Percentiles rank a stretch among this genome's conserved stretches.
These are phyloP conservation scores for Podaxis sp. DNA, from an alignment of 768 basidiomycete species.

Conservation along the genomic window DNA sequence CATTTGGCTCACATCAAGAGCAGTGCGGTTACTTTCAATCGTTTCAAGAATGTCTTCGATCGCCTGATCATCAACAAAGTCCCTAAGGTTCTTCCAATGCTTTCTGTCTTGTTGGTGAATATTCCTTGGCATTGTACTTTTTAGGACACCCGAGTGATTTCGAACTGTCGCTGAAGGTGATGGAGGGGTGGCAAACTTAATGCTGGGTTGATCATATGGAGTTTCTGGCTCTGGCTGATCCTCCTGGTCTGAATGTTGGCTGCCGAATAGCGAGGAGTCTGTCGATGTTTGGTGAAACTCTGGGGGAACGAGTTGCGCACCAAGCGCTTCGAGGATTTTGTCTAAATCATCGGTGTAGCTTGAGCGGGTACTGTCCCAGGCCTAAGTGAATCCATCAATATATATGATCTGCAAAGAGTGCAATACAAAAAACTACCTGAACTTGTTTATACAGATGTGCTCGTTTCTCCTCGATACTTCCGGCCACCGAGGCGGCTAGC, in stretches of 20 bases:
- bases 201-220: slow-evolving; percentile 1
- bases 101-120: slow-evolving; percentile 38
- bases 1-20: slow-evolving; percentile 54
- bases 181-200: slow-evolving; percentile 15
- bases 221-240: slow-evolving; percentile 17
- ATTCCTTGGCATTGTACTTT: background rate
- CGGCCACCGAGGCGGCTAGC: slow-evolving; percentile 72
- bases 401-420: background rate
- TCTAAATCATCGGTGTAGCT: slow-evolving; percentile 64
- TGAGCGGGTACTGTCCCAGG: slow-evolving; percentile 65
- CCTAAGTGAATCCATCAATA: slow-evolving; percentile 32
- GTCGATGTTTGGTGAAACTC: slow-evolving; percentile 66
- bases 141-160: slow-evolving; percentile 12
- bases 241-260: slow-evolving; percentile 54
- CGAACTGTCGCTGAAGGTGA: slow-evolving; percentile 28
- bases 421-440: slow-evolving; percentile 37
- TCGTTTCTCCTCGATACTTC: slow-evolving; percentile 71
- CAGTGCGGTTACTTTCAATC: slow-evolving; percentile 64
- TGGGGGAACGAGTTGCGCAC: slow-evolving; percentile 69
- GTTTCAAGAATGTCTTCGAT: slow-evolving; percentile 73
- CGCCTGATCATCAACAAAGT: slow-evolving; percentile 81
- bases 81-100: slow-evolving; percentile 77
- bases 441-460: slow-evolving; percentile 54
- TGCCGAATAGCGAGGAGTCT: slow-evolving; percentile 77
- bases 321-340: slow-evolving; percentile 64